phyloP scores from a whole-genome alignment of 2,329 filamentous ascomycete genomes.

The Dactylellina leptospora region DNA sequence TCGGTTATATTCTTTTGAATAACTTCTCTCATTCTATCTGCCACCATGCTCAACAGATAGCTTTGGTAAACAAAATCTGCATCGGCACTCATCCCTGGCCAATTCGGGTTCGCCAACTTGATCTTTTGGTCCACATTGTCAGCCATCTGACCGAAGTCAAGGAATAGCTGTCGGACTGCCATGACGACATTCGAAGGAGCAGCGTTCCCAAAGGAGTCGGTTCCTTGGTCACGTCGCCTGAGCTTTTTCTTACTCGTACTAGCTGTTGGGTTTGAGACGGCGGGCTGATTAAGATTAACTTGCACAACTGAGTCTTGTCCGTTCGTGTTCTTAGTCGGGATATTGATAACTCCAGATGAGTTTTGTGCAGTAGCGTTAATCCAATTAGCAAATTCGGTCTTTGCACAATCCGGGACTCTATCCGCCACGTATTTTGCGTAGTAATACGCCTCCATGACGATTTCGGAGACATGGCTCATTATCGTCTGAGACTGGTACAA shows the following conservation, averaged over 20 bases:
- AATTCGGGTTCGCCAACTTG: slow-evolving; percentile 44
- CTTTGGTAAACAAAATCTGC: slow-evolving; percentile 44
- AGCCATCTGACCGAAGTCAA: slow-evolving; percentile 24
- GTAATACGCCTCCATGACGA: slow-evolving; percentile 31
- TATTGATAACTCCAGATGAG: slow-evolving; percentile 35
- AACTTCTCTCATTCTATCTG: slow-evolving; percentile 30
- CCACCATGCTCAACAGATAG: slow-evolving; percentile 37
- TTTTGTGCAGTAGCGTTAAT: slow-evolving; percentile 38
- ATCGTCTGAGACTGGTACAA: slow-evolving; percentile 40
- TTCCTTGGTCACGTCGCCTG: slow-evolving; percentile 14
- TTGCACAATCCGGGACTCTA: slow-evolving; percentile 43
- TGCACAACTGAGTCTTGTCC: slow-evolving; percentile 33
- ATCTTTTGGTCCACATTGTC: slow-evolving; percentile 24
- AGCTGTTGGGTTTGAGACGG: slow-evolving; percentile 4
- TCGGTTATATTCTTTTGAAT: slow-evolving; percentile 40
- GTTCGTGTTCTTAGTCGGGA: slow-evolving; percentile 16
- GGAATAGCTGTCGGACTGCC: slow-evolving; percentile 29
- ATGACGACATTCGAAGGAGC: slow-evolving; percentile 19
- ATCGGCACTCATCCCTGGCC: slow-evolving; percentile 39
- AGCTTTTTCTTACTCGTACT: background rate
- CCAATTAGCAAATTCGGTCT: slow-evolving; percentile 42
- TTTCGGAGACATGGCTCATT: slow-evolving; percentile 42
- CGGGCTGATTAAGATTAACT: slow-evolving; percentile 26
- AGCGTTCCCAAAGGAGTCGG: slow-evolving; percentile 27
- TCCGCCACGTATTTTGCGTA: slow-evolving; percentile 46